A percentile compares a stretch with the other conserved stretches of the same genome.
Evolutionary conservation across 2,329 filamentous ascomycete species (phyloP).

Genomic region (Aspergillus ochraceus): DNA sequence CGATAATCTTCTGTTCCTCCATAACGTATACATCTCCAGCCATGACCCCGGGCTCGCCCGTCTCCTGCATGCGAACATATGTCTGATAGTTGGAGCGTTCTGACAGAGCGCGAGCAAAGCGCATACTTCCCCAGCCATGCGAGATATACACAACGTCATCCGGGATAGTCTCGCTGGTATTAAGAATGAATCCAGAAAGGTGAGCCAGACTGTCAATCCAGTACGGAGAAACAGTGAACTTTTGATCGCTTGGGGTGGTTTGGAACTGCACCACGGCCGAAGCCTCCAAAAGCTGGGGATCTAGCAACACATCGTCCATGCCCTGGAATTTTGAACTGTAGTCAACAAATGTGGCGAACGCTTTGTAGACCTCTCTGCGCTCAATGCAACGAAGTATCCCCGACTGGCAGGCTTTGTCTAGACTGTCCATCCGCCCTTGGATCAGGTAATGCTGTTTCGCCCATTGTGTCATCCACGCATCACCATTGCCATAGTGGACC

Average conservation of each 20-base stretch:
- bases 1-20: slow-evolving; percentile 33
- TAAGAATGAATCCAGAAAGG: slow-evolving; percentile 36
- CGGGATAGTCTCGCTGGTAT: slow-evolving; percentile 24
- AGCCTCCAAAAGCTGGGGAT: slow-evolving; percentile 26
- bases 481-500: not conserved
- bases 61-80: slow-evolving; percentile 33
- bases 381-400: slow-evolving; percentile 16
- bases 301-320: slow-evolving; percentile 32
- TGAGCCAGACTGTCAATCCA: slow-evolving; percentile 41
- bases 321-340: slow-evolving; percentile 26
- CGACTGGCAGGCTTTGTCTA: not conserved
- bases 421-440: not conserved
- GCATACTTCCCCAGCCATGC: slow-evolving; percentile 31
- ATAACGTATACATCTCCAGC: slow-evolving; percentile 44
- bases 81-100: slow-evolving; percentile 26
- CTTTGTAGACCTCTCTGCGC: slow-evolving; percentile 25
- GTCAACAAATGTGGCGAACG: slow-evolving; percentile 28
- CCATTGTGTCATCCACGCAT: not conserved
- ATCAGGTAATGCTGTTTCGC: not conserved
- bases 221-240: slow-evolving; percentile 33
- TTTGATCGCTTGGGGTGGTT: slow-evolving; percentile 19
- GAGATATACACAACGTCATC: slow-evolving; percentile 34
- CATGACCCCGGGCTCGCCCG: slow-evolving; percentile 31
- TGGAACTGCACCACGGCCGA: slow-evolving; percentile 30
- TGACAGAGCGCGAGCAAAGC: slow-evolving; percentile 25